These are phyloP conservation scores for Erodium texanum DNA, from an alignment of 441 rosid genomes.

Conservation along the genomic window DNA sequence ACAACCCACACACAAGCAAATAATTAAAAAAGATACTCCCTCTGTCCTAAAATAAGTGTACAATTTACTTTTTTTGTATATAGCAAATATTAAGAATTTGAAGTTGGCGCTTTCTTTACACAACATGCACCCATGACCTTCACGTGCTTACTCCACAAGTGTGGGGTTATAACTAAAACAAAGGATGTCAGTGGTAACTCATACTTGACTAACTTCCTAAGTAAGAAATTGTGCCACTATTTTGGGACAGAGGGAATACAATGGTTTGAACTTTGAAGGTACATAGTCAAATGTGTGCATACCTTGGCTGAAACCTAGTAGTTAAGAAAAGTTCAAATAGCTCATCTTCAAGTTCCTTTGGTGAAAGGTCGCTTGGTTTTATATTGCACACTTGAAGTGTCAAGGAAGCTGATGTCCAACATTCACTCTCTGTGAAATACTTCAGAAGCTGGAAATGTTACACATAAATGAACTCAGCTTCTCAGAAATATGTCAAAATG, in stretches of 20 bases:
- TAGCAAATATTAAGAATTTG: too few relatives aligned
- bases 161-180: background rate
- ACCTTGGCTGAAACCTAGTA: slow-evolving; percentile 56
- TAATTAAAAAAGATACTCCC: too few relatives aligned
- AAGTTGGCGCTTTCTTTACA: too few relatives aligned
- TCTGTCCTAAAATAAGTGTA: too few relatives aligned
- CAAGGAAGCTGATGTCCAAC: slow-evolving; percentile 40
- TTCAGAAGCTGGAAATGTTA: slow-evolving; percentile 40
- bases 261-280: slow-evolving; percentile 1
- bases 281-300: slow-evolving; percentile 11
- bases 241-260: background rate
- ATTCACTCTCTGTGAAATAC: slow-evolving; percentile 41
- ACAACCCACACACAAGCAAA: too few relatives aligned
- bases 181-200: background rate
- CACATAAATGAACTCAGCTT: background rate
- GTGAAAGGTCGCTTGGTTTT: slow-evolving; percentile 36
- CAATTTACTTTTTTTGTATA: too few relatives aligned
- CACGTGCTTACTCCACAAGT: too few relatives aligned
- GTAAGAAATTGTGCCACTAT: background rate
- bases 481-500: background rate
- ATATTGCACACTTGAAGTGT: slow-evolving; percentile 15
- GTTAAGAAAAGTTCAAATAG: slow-evolving; percentile 47
- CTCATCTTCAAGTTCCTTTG: slow-evolving; percentile 48
- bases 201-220: background rate
- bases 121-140: too few relatives aligned